Conservation (phyloP, 345 rosid genomes). For the Eucalyptus albens region DNA sequence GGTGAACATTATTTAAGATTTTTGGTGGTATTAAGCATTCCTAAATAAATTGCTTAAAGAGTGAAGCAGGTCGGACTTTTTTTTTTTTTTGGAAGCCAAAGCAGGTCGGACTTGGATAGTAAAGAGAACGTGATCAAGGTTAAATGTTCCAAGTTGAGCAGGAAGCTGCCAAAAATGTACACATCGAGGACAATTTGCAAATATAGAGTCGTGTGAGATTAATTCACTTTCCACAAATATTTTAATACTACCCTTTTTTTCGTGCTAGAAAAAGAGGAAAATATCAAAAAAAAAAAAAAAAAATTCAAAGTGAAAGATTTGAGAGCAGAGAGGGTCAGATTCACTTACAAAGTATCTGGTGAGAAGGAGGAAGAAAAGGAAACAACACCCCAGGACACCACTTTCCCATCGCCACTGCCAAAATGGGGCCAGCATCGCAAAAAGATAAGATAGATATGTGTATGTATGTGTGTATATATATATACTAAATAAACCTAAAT, state of each 20-base stretch:
- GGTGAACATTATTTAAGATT: not conserved
- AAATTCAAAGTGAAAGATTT: not conserved
- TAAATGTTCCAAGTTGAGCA: not conserved
- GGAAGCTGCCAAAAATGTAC: not conserved
- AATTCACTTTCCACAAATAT: not conserved
- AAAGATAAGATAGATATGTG: not conserved
- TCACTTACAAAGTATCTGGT: conserved; percentile 64
- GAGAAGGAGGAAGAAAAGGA: conserved; percentile 65
- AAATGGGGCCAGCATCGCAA: not conserved
- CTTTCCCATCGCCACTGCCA: conserved; percentile 98
- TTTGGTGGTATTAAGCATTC: not conserved
- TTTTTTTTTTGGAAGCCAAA: too few relatives aligned
- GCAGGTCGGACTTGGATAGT: not conserved
- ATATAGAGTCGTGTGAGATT: not conserved
- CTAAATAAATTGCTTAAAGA: not conserved
- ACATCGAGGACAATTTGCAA: not conserved
- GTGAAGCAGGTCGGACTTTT: not conserved
- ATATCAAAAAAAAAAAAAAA: too few relatives aligned
- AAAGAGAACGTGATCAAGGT: not conserved
- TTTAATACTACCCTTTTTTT: not conserved
- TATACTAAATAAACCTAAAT: too few relatives aligned
- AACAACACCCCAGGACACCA: conserved; percentile 58
- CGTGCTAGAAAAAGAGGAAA: not conserved
- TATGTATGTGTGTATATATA: not conserved
- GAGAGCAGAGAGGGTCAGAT: not conserved